Base-by-base conservation (phyloP, 2,329 filamentous ascomycete genomes). In the Trichoderma simmonsii region DNA sequence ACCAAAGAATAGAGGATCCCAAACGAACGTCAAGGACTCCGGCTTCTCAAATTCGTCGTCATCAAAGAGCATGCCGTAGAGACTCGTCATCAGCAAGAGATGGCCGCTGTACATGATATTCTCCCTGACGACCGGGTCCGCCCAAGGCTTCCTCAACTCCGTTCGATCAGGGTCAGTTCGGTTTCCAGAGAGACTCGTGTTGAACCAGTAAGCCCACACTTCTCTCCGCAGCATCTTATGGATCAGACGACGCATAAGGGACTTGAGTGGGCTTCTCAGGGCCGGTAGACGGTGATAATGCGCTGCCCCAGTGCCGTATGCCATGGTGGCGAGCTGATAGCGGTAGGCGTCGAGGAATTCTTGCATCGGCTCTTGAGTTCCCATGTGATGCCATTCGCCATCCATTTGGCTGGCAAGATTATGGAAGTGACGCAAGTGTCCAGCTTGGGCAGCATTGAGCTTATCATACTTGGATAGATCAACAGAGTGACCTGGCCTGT, bases 91-190 rank as follows among this genome's bases (percentile, higher is more conserved):
- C 48, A 83, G 71, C 12, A 83, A 76, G 24, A 83, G 72, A 74
- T 84, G 81, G 1, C 82, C 82, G 32, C 77, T 80, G 61, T 82
- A 83, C 82, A 84, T 82, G 73, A 84, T 82, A 71, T 84, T 84
- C 73, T 84, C 82, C 51, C 74, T 76, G 21, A 79, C 74, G 1
- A 83, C 76, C 1, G 82, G 82, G 73, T 84, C 80, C 0, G 82
- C 81, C 82, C 82, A 84, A 0, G 82, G 82, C 67, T 79, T 81
- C 12, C 82, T 74, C 57, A 83, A 70, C 70, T 83, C 81, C 24
- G 76, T 81, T 2, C 83, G 68, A 66, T 80, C 78, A 2, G 82
- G 83, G 71, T 84, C 80, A 1, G 80, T 73, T 2, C 64, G 30
- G 4, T 74, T 78, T 0, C 82, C 82, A 1, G 78, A 77, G 28